Percentiles rank a stretch among this genome's conserved stretches.
Evolutionary conservation across 2,329 filamentous ascomycete genomes (phyloP).

Genomic region (Fusarium continuum): DNA sequence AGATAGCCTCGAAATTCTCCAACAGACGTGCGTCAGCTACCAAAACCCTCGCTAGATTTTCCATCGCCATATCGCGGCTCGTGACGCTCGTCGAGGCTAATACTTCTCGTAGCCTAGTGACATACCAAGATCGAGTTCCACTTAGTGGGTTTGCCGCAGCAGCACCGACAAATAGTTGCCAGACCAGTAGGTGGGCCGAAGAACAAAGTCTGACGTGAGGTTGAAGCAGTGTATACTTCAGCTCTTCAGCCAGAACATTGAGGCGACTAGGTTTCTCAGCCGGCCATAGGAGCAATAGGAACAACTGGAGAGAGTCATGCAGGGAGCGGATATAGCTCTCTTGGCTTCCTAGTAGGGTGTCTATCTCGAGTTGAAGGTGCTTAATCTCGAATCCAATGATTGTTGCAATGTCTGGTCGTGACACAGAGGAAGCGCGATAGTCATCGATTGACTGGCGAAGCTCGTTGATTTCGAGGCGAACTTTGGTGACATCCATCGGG

Average conservation of each 20-base stretch:
- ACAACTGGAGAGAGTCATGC: neutral
- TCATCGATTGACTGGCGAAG: neutral
- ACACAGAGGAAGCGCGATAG: neutral
- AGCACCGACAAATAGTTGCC: slow-evolving; percentile 37
- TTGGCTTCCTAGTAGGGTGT: slow-evolving; percentile 2
- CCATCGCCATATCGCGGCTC: neutral
- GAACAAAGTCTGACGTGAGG: slow-evolving; percentile 29
- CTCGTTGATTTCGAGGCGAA: neutral
- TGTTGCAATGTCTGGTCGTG: neutral
- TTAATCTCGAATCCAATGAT: slow-evolving; percentile 7
- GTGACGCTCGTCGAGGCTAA: neutral
- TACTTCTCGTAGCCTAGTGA: neutral
- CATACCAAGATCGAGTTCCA: slow-evolving; percentile 5
- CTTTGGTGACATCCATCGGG: neutral
- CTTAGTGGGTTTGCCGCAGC: neutral
- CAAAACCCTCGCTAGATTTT: neutral
- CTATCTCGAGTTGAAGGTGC: slow-evolving; percentile 9
- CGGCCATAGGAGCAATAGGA: slow-evolving; percentile 26
- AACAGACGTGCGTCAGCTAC: neutral
- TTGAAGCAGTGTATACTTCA: slow-evolving; percentile 2
- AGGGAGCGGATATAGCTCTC: slow-evolving; percentile 24
- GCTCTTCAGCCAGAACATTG: neutral
- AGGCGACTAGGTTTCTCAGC: neutral
- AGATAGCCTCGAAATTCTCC: neutral
- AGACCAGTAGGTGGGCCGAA: slow-evolving; percentile 26